Conservation (phyloP, 768 basidiomycete species). For the Tubosaeta brunneosetosa region DNA sequence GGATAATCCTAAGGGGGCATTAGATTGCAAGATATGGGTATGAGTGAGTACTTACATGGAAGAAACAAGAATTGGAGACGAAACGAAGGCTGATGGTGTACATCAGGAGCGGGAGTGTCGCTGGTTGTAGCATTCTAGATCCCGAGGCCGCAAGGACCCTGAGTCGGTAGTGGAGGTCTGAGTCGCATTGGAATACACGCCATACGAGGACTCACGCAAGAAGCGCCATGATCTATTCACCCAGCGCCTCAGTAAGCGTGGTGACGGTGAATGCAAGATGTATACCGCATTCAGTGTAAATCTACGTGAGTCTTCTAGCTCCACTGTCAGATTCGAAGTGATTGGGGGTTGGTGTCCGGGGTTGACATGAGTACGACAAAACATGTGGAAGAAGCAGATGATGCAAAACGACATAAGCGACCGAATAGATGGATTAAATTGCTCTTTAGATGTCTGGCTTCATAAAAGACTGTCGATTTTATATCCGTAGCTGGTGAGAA, state of each 20-base stretch:
- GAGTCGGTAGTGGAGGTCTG: not conserved
- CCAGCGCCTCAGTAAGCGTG: not conserved
- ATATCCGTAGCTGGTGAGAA: too few relatives aligned
- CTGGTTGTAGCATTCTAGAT: slow-evolving; percentile 1
- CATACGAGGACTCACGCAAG: slow-evolving; percentile 4
- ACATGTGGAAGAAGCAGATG: not conserved
- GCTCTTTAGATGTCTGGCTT: not conserved
- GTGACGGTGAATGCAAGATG: not conserved
- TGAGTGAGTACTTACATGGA: slow-evolving; percentile 2
- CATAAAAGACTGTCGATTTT: too few relatives aligned
- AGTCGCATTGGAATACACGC: too few relatives aligned
- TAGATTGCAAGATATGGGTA: not conserved
- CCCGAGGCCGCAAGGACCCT: slow-evolving; percentile 13
- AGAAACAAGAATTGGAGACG: slow-evolving; percentile 4
- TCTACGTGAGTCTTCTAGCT: slow-evolving; percentile 12
- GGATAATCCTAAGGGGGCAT: slow-evolving; percentile 1
- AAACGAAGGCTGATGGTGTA: slow-evolving; percentile 23
- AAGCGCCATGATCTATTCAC: slow-evolving; percentile 12
- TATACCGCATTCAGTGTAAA: slow-evolving; percentile 16
- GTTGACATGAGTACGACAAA: not conserved
- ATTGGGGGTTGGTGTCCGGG: not conserved
- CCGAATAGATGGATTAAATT: not conserved
- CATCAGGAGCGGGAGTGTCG: slow-evolving; percentile 15
- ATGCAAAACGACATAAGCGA: slow-evolving; percentile 1
- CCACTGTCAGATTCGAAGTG: not conserved